phyloP scores from a whole-genome alignment of 2,329 filamentous ascomycete genomes.

The Teratosphaeria epicoccoides region DNA sequence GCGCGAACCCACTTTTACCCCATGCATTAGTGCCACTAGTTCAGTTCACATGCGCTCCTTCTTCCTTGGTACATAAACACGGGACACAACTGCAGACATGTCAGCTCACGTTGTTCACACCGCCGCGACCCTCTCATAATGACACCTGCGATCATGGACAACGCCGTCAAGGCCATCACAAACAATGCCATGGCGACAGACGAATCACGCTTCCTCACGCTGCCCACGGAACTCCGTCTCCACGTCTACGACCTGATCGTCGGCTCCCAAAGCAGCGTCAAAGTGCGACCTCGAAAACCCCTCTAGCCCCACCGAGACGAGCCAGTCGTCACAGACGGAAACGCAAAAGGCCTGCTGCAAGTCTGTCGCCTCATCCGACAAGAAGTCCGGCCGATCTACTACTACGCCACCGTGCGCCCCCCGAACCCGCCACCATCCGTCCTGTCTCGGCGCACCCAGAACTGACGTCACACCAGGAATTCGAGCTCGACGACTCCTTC shows the following conservation, averaged over 20 bases:
- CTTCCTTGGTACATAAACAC: neutral
- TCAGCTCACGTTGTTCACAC: neutral
- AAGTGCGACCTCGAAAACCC: neutral
- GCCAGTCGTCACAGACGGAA: neutral
- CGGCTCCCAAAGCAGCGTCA: neutral
- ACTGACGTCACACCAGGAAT: neutral
- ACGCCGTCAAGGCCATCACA: neutral
- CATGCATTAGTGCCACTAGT: too few relatives aligned
- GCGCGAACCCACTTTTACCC: neutral
- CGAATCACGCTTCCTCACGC: neutral
- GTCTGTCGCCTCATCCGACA: neutral
- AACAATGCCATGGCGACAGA: neutral
- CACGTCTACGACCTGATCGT: slow-evolving; percentile 4
- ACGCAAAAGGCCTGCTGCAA: neutral
- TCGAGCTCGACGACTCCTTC: neutral
- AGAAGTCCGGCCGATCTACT: neutral
- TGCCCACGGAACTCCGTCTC: slow-evolving; percentile 5
- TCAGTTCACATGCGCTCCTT: too few relatives aligned
- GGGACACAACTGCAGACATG: neutral
- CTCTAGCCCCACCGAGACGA: neutral
- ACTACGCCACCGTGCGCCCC: neutral
- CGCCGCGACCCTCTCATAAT: too few relatives aligned
- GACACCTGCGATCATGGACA: neutral
- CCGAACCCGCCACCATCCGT: neutral
- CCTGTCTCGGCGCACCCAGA: neutral